These are phyloP conservation scores for Gentiana macrophylla DNA, from an alignment of 257 asterid genomes.

Conservation along the genomic window DNA sequence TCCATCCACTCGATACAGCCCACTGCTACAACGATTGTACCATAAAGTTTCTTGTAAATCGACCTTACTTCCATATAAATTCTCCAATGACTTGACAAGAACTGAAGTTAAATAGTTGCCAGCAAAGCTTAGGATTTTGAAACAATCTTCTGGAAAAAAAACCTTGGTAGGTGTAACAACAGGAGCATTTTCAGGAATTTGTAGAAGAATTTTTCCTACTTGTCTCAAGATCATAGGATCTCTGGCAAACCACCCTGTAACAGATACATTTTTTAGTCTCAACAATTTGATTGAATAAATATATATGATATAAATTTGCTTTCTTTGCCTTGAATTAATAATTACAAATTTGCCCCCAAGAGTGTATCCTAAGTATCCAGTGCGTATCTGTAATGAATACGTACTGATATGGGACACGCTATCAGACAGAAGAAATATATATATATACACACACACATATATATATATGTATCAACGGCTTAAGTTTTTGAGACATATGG, in stretches of 20 bases:
- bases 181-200: constrained; percentile 18
- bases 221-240: constrained; percentile 54
- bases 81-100: constrained; percentile 34
- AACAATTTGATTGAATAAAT: neutral
- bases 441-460: too few relatives aligned
- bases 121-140: constrained; percentile 45
- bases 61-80: constrained; percentile 49
- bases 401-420: too few relatives aligned
- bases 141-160: constrained; percentile 70
- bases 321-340: too few relatives aligned
- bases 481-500: too few relatives aligned
- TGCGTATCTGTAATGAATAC: too few relatives aligned
- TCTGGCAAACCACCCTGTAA: constrained; percentile 87
- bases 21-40: too few relatives aligned
- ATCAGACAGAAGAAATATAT: too few relatives aligned
- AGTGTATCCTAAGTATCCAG: too few relatives aligned
- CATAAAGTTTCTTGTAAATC: neutral
- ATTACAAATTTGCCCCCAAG: too few relatives aligned
- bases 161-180: constrained; percentile 20
- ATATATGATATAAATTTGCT: too few relatives aligned
- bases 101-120: constrained; percentile 20
- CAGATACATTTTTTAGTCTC: constrained; percentile 1
- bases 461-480: too few relatives aligned
- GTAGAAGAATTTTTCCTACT: constrained; percentile 58
- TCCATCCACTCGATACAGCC: too few relatives aligned